Evolutionary conservation across 2,329 filamentous ascomycete genomes (phyloP).

Genomic region (Aureobasidium sp.): DNA sequence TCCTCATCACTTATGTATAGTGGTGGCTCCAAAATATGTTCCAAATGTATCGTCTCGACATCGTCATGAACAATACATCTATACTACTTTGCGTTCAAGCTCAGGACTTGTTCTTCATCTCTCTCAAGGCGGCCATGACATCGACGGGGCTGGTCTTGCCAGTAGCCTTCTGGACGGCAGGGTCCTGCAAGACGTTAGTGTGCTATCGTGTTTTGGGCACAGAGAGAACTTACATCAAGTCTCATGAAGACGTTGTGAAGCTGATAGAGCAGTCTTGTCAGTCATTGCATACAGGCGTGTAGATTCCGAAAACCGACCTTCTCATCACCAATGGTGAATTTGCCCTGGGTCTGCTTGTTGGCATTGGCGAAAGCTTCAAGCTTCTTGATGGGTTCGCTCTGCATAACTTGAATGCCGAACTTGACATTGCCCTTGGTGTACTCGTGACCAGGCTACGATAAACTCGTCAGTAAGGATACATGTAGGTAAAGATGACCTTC

Average conservation of each 20-base stretch:
- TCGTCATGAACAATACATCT: background rate
- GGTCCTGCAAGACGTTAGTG: constrained; percentile 50
- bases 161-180: constrained; percentile 74
- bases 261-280: background rate
- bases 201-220: background rate
- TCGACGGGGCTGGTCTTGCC: constrained; percentile 72
- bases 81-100: background rate
- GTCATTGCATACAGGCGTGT: background rate
- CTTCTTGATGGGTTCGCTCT: constrained; percentile 68
- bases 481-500: background rate
- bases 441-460: constrained; percentile 77
- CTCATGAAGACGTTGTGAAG: constrained; percentile 93
- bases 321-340: constrained; percentile 95
- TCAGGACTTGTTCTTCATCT: constrained; percentile 68
- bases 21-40: background rate
- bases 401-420: constrained; percentile 70
- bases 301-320: constrained; percentile 54
- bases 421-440: constrained; percentile 97
- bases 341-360: constrained; percentile 85
- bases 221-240: constrained; percentile 54
- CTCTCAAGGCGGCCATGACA: constrained; percentile 78
- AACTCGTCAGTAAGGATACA: background rate
- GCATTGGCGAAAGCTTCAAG: constrained; percentile 68
- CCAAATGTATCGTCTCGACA: background rate
- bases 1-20: background rate